These are phyloP conservation scores for Leucosporidium yakuticum DNA, from an alignment of 768 basidiomycete species.

Conservation along the genomic window DNA sequence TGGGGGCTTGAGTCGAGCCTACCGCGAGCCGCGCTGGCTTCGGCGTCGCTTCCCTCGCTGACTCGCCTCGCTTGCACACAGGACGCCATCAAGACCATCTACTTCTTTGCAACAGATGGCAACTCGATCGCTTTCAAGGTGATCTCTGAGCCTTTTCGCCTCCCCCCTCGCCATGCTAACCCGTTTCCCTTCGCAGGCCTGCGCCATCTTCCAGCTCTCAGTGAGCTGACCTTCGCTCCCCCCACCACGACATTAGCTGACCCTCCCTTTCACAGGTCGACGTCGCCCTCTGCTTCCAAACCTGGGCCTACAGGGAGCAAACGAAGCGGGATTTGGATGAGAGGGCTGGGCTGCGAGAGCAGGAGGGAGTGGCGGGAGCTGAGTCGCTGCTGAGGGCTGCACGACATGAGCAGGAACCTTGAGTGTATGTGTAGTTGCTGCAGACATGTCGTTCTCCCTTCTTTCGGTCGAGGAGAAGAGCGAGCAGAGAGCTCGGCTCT, in stretches of 20 bases:
- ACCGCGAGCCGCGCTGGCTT: no score
- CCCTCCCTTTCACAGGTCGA: slow-evolving; percentile 32
- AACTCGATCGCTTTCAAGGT: slow-evolving; percentile 33
- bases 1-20: no score
- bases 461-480: background rate
- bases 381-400: background rate
- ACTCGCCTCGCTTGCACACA: background rate
- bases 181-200: slow-evolving; percentile 9
- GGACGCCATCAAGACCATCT: slow-evolving; percentile 28
- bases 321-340: slow-evolving; percentile 4
- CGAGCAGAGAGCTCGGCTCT: background rate
- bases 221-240: background rate
- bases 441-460: no score
- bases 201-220: slow-evolving; percentile 35
- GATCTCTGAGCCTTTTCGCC: background rate
- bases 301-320: slow-evolving; percentile 28
- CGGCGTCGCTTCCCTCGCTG: no score
- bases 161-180: background rate
- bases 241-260: background rate
- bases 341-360: background rate
- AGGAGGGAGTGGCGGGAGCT: background rate
- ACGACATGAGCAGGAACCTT: background rate
- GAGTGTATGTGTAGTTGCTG: no score
- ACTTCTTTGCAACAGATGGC: slow-evolving; percentile 29
- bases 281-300: slow-evolving; percentile 26